These are phyloP conservation scores for Populus euphratica DNA, from an alignment of 345 rosid genomes.

Conservation along the genomic window DNA sequence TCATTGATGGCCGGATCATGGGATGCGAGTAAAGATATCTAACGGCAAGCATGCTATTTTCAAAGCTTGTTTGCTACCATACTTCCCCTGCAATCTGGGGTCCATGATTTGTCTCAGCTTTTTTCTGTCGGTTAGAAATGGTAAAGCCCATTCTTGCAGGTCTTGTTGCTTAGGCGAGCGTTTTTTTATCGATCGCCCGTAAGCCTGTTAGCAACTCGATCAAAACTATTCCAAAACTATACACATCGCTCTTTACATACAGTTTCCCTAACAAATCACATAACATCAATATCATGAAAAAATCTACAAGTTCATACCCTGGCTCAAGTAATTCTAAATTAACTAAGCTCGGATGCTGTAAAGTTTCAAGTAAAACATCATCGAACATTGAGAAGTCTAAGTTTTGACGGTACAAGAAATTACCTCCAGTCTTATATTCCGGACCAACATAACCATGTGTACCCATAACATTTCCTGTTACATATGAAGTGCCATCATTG, in stretches of 20 bases:
- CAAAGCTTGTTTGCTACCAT: not conserved
- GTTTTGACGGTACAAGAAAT: not conserved
- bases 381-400: not conserved
- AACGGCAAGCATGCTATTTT: constrained; percentile 1
- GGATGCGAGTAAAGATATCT: not conserved
- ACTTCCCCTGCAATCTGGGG: constrained; percentile 5
- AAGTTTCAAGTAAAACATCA: no score
- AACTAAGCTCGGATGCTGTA: no score
- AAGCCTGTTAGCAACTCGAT: constrained; percentile 18
- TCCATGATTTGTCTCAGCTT: constrained; percentile 10
- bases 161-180: not conserved
- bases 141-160: not conserved
- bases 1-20: constrained; percentile 12
- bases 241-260: constrained; percentile 14
- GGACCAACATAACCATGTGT: constrained; percentile 10
- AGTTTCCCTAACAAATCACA: constrained; percentile 9
- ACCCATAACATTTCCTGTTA: no score
- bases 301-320: not conserved
- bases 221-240: constrained; percentile 17
- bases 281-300: not conserved
- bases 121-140: not conserved
- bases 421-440: not conserved
- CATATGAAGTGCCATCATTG: not conserved
- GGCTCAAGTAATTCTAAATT: no score
- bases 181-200: not conserved